Evolutionary conservation across 805 yeast species (phyloP).

Genomic region (Yarrowia bubula): DNA sequence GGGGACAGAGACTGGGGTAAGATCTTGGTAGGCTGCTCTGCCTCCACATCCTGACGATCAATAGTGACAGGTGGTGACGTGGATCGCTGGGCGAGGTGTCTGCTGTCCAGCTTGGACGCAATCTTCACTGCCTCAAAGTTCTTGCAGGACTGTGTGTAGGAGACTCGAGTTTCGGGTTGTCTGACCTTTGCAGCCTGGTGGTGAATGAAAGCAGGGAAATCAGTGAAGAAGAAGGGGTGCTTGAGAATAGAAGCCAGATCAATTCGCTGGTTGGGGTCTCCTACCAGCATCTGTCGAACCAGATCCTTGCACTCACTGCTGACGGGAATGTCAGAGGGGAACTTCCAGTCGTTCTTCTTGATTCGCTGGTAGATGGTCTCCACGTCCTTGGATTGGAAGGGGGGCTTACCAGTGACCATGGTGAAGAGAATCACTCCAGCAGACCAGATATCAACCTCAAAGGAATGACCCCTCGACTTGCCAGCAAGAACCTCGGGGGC

Average conservation of each 20-base stretch:
- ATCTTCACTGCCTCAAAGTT: slow-evolving; percentile 68
- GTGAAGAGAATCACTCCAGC: slow-evolving; percentile 96
- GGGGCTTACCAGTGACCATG: slow-evolving; percentile 89
- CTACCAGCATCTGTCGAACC: slow-evolving; percentile 62
- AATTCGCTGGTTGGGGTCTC: slow-evolving; percentile 81
- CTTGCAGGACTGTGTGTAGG: slow-evolving; percentile 45
- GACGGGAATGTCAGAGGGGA: slow-evolving; percentile 66
- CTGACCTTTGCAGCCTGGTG: background rate
- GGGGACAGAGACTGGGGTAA: slow-evolving; percentile 91
- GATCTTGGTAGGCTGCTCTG: slow-evolving; percentile 47
- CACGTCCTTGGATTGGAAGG: slow-evolving; percentile 95
- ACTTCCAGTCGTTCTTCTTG: slow-evolving; percentile 71
- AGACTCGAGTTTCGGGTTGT: background rate
- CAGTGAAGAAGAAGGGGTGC: slow-evolving; percentile 83
- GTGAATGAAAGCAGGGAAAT: slow-evolving; percentile 72
- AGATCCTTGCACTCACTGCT: slow-evolving; percentile 71
- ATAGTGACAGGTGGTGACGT: slow-evolving; percentile 30
- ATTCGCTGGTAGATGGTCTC: slow-evolving; percentile 89
- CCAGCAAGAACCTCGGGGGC: slow-evolving; percentile 97
- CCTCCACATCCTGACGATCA: slow-evolving; percentile 42
- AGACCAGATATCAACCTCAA: slow-evolving; percentile 97
- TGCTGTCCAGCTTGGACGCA: slow-evolving; percentile 52
- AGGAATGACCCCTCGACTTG: slow-evolving; percentile 80
- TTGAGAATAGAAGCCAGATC: slow-evolving; percentile 71
- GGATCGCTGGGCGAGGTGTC: slow-evolving; percentile 1